Base-by-base conservation (phyloP, 192 early-diverging fungal genomes). In the Allomyces arbusculus region DNA sequence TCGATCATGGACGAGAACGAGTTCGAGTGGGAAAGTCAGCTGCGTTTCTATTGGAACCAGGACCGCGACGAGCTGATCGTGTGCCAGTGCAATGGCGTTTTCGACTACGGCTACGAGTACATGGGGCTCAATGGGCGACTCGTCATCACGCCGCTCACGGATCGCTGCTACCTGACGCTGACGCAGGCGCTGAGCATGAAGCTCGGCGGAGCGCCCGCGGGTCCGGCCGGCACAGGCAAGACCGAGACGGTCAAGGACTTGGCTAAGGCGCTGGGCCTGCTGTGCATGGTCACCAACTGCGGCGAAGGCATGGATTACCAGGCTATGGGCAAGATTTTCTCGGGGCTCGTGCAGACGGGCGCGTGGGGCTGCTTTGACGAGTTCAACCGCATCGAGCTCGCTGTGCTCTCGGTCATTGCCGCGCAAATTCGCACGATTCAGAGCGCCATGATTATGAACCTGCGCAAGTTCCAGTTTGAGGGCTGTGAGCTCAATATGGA, bases 271-370 rank as follows among this genome's bases (percentile, higher is more conserved):
- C 79, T 99, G 25, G 97, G 97, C 9, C 83, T 94, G 25, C 94
- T 96, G 73, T 89, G 91, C 28, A 88, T 99, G 65, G 97, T 99
- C 44, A 97, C 98, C 72, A 98, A 95, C 78, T 99, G 97, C 78
- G 97, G 98, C 71, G 97, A 99, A 79, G 95, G 88, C 70, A 98
- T 99, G 79, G 97, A 99, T 76, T 99, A 97, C 81, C 93, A 97
- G 72, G 94, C 97, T 26, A 97, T 99, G 94, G 97, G 97, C 62
- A 89, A 95, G 69, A 99, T 99, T 67, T 99, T 99, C 74, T 86
- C 97, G 68, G 97, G 97, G 65, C 81, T 99, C 68, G 95, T 87
- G 74, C 93, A 94, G 73, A 95, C 98, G 16, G 97, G 97, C 61
- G 97, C 95, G 0, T 98, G 94, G 95, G 95, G 97, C 66, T 94